These are phyloP conservation scores for Phytophthora tubulina DNA, from an alignment of 352 stramenopile species.

Conservation along the genomic window DNA sequence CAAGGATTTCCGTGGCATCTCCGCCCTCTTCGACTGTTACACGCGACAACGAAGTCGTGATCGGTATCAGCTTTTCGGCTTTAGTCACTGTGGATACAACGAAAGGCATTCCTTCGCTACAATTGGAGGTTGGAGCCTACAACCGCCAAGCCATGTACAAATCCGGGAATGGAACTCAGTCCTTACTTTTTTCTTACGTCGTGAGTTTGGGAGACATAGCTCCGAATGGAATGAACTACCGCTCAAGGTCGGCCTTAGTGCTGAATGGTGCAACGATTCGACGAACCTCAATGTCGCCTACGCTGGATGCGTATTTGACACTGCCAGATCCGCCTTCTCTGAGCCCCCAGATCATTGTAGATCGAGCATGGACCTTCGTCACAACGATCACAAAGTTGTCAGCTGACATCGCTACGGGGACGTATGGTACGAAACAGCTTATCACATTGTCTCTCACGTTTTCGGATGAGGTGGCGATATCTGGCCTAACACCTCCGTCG, in stretches of 20 bases:
- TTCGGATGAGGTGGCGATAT: slow-evolving; percentile 78
- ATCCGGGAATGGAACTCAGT: slow-evolving; percentile 58
- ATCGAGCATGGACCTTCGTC: slow-evolving; percentile 49
- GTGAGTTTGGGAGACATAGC: slow-evolving; percentile 72
- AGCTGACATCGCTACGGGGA: slow-evolving; percentile 56
- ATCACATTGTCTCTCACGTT: slow-evolving; percentile 77
- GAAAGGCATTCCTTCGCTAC: slow-evolving; percentile 63
- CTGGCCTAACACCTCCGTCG: slow-evolving; percentile 43
- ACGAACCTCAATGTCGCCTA: slow-evolving; percentile 56
- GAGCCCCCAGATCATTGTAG: slow-evolving; percentile 58
- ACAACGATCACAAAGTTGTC: slow-evolving; percentile 59
- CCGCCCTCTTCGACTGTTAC: slow-evolving; percentile 50
- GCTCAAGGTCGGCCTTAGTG: slow-evolving; percentile 50
- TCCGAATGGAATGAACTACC: slow-evolving; percentile 61
- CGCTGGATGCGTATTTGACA: slow-evolving; percentile 63
- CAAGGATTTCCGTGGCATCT: slow-evolving; percentile 49
- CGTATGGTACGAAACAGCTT: slow-evolving; percentile 80
- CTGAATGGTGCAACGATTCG: slow-evolving; percentile 75
- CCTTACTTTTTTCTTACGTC: slow-evolving; percentile 71
- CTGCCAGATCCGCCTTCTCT: slow-evolving; percentile 59
- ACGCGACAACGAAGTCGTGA: slow-evolving; percentile 53
- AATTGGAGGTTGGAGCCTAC: slow-evolving; percentile 65
- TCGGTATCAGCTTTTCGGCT: slow-evolving; percentile 74
- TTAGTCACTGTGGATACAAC: slow-evolving; percentile 66
- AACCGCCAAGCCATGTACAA: slow-evolving; percentile 73